Evolutionary conservation across 345 rosid species (phyloP), one percentile per base, ranked within the genome.

Genomic region (Lumnitzera racemosa): DNA sequence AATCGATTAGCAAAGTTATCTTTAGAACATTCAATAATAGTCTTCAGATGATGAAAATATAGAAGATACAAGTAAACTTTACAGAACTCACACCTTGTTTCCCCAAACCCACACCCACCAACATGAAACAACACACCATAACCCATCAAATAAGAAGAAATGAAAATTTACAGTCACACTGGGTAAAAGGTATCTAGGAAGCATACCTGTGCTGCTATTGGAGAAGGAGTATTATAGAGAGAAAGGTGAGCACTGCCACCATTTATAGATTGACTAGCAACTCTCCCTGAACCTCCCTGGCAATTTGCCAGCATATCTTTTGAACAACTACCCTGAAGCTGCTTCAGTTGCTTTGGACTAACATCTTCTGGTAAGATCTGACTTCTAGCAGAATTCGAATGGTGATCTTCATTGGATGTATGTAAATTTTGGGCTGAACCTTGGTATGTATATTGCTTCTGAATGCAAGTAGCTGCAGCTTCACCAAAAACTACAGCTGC

Each of bases 161-260:
- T 23, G 47, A 29, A 56, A 24, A 29, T n/a, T 11, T 56, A 56
- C 1, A 20, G 29, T 11, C 4, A 10, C 58, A 20, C 59, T 36
- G 1, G 43, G 43, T 4, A 9, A 36, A 36, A 36, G 6, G 43
- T 9, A 36, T 62, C 36, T 52, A 12, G 16, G 27, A 31, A 57
- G 41, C 69, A 46, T 77, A 90, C 99, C 97, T 88, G 96, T 27
- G 88, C 56, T 52, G 80, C 82, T 71, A 88, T 76, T 67, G 97
- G 96, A 11, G 96, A 90, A 65, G 99, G 99, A 31, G 99, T 94
- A 72, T 69, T 94, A 72, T 86, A 90, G 61, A 83, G 84, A 61
- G 89, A 68, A 57, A 82, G 61, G 64, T 83, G 87, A 47, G 88
- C 70, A 72, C 82, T 71, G 62, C 82, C 90, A 52, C 95, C 90